These are phyloP conservation scores for Trifolium subterraneum DNA, from an alignment of 306 rosid species.

Conservation along the genomic window DNA sequence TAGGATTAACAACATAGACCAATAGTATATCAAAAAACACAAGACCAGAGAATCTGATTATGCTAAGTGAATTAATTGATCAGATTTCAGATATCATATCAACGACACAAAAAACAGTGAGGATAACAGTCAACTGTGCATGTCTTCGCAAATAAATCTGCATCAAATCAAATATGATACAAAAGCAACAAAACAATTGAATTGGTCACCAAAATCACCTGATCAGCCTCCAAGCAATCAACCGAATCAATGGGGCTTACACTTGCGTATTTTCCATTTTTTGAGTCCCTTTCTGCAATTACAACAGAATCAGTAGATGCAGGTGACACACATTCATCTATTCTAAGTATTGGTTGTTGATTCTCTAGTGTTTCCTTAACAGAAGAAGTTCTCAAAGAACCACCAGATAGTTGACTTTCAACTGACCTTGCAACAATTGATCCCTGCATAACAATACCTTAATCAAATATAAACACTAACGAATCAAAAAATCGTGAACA, in stretches of 20 bases:
- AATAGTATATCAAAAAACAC: conserved; percentile 1
- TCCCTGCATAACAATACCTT: conserved; percentile 53
- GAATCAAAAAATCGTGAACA: not conserved
- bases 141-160: not conserved
- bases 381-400: conserved; percentile 64
- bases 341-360: conserved; percentile 63
- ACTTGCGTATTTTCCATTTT: conserved; percentile 63
- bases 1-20: too few species aligned
- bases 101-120: conserved; percentile 24
- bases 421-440: conserved; percentile 75
- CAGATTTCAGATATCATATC: conserved; percentile 6
- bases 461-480: not conserved
- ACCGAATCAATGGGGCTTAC: conserved; percentile 66
- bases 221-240: conserved; percentile 84
- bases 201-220: conserved; percentile 51
- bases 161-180: conserved; percentile 18
- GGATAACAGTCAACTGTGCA: not conserved
- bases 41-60: conserved; percentile 18
- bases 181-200: not conserved
- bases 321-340: conserved; percentile 86
- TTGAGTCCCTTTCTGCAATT: conserved; percentile 80
- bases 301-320: conserved; percentile 90
- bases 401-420: conserved; percentile 78
- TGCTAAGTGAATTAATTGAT: conserved; percentile 1
- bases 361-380: conserved; percentile 67